Conservation (phyloP, 306 rosid genomes). For the Hippophae tibetana region DNA sequence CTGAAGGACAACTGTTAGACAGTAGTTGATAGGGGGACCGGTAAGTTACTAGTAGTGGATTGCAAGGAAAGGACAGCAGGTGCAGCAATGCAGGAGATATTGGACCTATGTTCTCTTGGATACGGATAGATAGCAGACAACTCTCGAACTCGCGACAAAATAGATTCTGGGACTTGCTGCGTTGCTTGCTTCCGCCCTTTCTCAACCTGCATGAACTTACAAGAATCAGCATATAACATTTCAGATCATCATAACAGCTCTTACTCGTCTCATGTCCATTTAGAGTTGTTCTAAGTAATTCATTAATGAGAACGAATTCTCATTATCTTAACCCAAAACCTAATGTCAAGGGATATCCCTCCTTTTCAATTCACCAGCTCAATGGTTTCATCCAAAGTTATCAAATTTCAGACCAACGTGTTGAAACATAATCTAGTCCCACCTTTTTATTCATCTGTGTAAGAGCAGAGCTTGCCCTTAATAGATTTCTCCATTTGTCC, state of each 20-base stretch:
- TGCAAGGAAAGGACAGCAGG: constrained; percentile 12
- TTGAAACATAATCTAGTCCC: not conserved
- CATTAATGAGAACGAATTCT: too few relatives aligned
- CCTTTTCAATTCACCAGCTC: too few relatives aligned
- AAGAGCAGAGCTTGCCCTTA: constrained; percentile 31
- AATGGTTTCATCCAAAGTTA: too few relatives aligned
- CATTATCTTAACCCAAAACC: too few relatives aligned
- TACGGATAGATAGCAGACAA: constrained; percentile 27
- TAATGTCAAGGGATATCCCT: too few relatives aligned
- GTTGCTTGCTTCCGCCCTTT: constrained; percentile 30
- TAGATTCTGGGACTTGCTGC: constrained; percentile 28
- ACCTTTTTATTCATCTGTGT: constrained; percentile 35
- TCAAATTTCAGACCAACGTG: not conserved
- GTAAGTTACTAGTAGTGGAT: constrained; percentile 3
- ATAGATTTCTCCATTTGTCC: constrained; percentile 43
- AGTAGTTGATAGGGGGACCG: constrained; percentile 20
- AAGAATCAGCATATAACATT: not conserved
- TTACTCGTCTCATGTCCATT: too few relatives aligned
- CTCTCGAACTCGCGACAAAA: constrained; percentile 32
- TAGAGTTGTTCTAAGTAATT: too few relatives aligned
- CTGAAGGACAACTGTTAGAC: constrained; percentile 1
- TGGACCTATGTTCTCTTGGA: constrained; percentile 29
- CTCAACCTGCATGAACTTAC: constrained; percentile 22
- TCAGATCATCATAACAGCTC: too few relatives aligned
- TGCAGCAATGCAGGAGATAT: constrained; percentile 3